Evolutionary conservation across 2,329 filamentous ascomycete species (phyloP), one percentile per base, ranked within the genome.

Genomic region (Microthyrium microscopicum): DNA sequence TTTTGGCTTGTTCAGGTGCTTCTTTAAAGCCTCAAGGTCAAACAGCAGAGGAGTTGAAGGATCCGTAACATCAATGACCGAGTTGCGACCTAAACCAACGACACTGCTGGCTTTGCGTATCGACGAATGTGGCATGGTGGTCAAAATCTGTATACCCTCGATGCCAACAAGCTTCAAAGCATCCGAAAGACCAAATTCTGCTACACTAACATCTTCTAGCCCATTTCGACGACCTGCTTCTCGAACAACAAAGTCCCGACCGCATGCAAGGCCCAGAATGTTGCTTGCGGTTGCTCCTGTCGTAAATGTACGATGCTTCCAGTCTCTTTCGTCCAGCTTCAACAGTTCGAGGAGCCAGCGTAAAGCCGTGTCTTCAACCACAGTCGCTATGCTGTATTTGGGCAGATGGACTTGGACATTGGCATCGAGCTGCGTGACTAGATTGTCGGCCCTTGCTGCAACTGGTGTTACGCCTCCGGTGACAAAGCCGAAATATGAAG

Each of bases 401-500:
- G 82, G 76, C 2, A 93, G 61, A 51, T 94, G 84, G 1, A 92
- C 80, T 37, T 76, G 68, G 4, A 84, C 74, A 52, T 85, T 93
- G 50, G 92, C 82, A 50, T 94, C 85, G 39, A 77, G 68, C 6
- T 70, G 67, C 4, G 75, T 75, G 39, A 87, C 83, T n/a, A 93
- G 56, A 41, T 83, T 78, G 51, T 94, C 87, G 2, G 83, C 85
- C 34, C 81, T 69, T 43, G 77, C 67, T 20, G 84, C 84, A 17
- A 83, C 72, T 5, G 83, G 81, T 0, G 85, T 79, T 5, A 67
- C 63, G 11, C 82, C 79, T 28, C 87, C 87, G 0, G 77, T 92
- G 5, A 94, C 78, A 51, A 94, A 93, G 38, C 83, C 85, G 52
- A 82, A 91, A 61, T 91, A 92, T n/a, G n/a, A n/a, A 22, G 7